Percentiles rank a stretch among this genome's conserved stretches.
Conservation (phyloP, 768 basidiomycete genomes). For the Boletus reticuloceps region DNA sequence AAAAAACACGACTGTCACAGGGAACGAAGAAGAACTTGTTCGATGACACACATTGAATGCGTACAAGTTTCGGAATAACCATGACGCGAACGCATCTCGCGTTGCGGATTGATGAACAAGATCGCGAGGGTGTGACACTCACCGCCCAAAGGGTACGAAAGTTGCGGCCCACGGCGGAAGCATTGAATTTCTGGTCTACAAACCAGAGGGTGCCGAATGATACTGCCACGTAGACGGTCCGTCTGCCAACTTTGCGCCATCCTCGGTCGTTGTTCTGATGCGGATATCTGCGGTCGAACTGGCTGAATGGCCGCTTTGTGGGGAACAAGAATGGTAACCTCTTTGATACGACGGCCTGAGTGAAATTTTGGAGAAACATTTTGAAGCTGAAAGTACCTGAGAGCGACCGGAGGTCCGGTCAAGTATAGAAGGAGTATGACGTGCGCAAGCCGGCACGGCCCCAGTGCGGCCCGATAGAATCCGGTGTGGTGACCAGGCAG, state of each 20-base stretch:
- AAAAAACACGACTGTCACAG: neutral
- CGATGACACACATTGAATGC: too few relatives aligned
- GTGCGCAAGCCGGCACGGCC: too few relatives aligned
- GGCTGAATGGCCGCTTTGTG: neutral
- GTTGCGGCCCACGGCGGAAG: constrained; percentile 47
- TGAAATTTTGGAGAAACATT: constrained; percentile 7
- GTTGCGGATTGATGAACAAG: neutral
- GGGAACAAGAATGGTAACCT: neutral
- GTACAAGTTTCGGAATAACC: too few relatives aligned
- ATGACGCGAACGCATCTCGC: neutral
- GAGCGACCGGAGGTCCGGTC: neutral
- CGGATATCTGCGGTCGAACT: neutral
- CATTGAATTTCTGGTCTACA: constrained; percentile 45
- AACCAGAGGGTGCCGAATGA: constrained; percentile 35
- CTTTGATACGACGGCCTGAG: neutral
- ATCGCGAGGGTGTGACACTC: constrained; percentile 24
- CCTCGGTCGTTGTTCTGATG: neutral
- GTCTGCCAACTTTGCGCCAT: constrained; percentile 17
- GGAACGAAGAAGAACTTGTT: too few relatives aligned
- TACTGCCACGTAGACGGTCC: constrained; percentile 22
- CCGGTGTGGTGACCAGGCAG: neutral
- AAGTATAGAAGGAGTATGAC: too few relatives aligned
- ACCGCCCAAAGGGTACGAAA: constrained; percentile 50
- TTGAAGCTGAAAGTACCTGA: neutral
- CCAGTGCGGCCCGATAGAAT: neutral